These are phyloP conservation scores for Massariosphaeria phaeospora DNA, from an alignment of 495 filamentous ascomycete species.

Conservation along the genomic window DNA sequence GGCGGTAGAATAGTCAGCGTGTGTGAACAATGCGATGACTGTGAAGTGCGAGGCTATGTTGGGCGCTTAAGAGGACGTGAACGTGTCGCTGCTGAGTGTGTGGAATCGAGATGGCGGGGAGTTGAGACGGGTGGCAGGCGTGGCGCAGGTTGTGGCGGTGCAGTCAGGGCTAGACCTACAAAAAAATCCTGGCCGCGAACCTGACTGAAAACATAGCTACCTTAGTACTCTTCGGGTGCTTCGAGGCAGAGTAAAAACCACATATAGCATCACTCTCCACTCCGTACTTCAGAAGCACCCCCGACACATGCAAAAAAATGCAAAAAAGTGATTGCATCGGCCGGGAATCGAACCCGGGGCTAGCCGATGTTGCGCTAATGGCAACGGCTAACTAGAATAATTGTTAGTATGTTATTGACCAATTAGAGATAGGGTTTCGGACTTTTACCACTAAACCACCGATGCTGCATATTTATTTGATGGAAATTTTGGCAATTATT, in stretches of 20 bases:
- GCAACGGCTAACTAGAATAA: conserved; percentile 25
- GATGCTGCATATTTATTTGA: conserved; percentile 9
- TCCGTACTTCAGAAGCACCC: not conserved
- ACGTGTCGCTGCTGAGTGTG: not conserved
- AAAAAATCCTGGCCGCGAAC: not conserved
- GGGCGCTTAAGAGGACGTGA: not conserved
- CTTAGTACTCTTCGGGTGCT: not conserved
- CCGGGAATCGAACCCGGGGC: conserved; percentile 24
- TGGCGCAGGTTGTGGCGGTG: conserved; percentile 11
- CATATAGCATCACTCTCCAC: not conserved
- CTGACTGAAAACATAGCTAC: not conserved
- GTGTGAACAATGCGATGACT: not conserved
- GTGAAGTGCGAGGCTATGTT: conserved; percentile 10
- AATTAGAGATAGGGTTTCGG: no score
- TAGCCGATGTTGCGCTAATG: conserved; percentile 14
- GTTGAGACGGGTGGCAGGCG: conserved; percentile 4
- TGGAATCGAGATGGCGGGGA: conserved; percentile 16
- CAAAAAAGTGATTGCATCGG: conserved; percentile 8
- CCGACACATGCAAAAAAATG: not conserved
- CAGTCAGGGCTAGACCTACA: not conserved
- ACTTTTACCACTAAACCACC: conserved; percentile 26
- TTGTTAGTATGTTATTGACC: no score
- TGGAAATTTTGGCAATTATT: not conserved
- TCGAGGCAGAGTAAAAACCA: no score
- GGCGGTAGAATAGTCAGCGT: not conserved